Base-by-base conservation (phyloP, 2,329 filamentous ascomycete species). In the Colletotrichum siamense region DNA sequence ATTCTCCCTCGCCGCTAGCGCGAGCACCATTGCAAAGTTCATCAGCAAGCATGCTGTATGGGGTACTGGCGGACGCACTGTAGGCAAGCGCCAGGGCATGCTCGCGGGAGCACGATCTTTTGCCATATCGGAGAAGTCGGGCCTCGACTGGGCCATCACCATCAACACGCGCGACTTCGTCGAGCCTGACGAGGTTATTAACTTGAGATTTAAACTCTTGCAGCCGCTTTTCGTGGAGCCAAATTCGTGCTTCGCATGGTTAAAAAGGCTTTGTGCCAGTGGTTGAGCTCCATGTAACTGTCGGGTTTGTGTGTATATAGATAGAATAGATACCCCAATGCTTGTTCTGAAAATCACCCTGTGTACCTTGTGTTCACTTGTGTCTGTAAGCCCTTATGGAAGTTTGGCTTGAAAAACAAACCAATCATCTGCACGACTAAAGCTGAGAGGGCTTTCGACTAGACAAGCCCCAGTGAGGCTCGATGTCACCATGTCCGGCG, bases 1-100 rank as follows among this genome's bases (percentile, higher is more conserved):
- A 3, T 78, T 74, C 22, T 64, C 70, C 1, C 69, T 79, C 22
- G 72, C 75, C 10, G 66, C 75, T 4, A 77, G 69, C 55, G 77
- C 78, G n/a, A 59, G 68, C 6, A 66, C 68, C 3, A 22, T 78
- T 6, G 73, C 73, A 10, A 44, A 44, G 22, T 79, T 79, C 63
- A 75, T 78, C 39, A 73, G 68, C 57, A 59, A 26, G 16, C 69
- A 79, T 8, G 73, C 78, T 2, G 78, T 71, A 0, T 32, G 55
- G 26, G 65, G 59, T 4, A 79, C 59, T 8, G 73, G 73, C 6
- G 39, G 59, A 6, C 73, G 73, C 6, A 57, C n/a, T 8, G 24
- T 18, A 0, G n/a, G 15, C 13, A 28, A 26, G 49, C 64, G 75
- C 1, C 36, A 68, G 9, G 71, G 75, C 6, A 67, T 44, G 8